Evolutionary conservation across 1,284 basidiomycete species (phyloP).

Genomic region (Ganoderma resinaceum): DNA sequence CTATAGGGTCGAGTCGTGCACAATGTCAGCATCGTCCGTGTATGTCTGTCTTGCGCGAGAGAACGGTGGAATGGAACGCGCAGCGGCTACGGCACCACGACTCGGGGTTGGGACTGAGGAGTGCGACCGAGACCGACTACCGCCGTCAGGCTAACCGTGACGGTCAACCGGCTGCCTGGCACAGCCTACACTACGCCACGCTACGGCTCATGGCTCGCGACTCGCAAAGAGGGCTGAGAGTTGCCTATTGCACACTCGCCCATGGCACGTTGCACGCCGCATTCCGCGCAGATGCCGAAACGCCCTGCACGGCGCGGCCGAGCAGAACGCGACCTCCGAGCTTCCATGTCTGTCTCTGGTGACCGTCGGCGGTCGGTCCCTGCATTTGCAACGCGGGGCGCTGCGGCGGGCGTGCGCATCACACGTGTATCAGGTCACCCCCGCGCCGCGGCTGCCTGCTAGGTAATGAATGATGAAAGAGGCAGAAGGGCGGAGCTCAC

Average conservation of each 20-base stretch:
- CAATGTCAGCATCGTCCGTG: neutral
- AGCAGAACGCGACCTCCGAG: neutral
- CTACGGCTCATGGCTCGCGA: neutral
- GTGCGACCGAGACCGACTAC: neutral
- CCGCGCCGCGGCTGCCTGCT: neutral
- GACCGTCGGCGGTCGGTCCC: neutral
- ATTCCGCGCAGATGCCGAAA: neutral
- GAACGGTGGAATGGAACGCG: neutral
- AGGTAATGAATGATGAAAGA: conserved; percentile 5
- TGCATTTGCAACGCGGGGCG: conserved; percentile 1
- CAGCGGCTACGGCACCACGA: neutral
- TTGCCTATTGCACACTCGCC: too few species aligned
- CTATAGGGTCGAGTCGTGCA: conserved; percentile 40
- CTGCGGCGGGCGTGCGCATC: conserved; percentile 42
- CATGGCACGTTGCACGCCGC: neutral
- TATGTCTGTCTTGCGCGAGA: neutral
- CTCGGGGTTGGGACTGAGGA: neutral
- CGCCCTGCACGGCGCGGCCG: neutral
- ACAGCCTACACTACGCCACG: neutral
- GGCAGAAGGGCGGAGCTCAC: neutral
- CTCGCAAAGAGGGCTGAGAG: neutral
- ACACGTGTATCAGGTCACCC: conserved; percentile 32
- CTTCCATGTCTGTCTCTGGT: neutral
- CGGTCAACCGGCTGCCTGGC: neutral
- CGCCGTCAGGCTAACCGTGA: neutral